Evolutionary conservation across 805 yeast species (phyloP).

Genomic region (Blastobotrys attinorum): DNA sequence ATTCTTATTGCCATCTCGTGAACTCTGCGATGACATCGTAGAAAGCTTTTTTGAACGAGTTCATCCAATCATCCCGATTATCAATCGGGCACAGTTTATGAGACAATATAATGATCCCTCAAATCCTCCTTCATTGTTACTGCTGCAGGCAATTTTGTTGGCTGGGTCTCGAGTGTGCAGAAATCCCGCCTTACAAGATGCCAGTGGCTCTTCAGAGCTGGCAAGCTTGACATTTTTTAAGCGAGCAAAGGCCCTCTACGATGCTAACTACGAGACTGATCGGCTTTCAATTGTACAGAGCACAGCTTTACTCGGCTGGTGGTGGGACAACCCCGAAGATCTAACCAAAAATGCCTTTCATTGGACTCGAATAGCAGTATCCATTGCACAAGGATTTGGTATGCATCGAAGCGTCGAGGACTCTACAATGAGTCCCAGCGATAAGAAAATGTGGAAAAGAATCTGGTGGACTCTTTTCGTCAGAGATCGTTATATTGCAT

Average conservation of each 20-base stretch:
- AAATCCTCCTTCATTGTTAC: conserved; percentile 52
- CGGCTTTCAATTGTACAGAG: conserved; percentile 56
- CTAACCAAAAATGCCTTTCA: conserved; percentile 58
- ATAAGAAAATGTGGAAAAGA: conserved; percentile 49
- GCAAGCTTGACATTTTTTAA: conserved; percentile 55
- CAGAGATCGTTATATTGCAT: conserved; percentile 60
- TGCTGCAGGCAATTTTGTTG: conserved; percentile 61
- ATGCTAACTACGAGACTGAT: conserved; percentile 60
- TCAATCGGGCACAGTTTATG: conserved; percentile 58
- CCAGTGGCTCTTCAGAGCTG: conserved; percentile 38
- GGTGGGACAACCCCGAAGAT: conserved; percentile 69
- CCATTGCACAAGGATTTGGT: conserved; percentile 69
- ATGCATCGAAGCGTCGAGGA: conserved; percentile 50
- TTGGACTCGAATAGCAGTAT: conserved; percentile 63
- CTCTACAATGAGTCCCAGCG: conserved; percentile 33
- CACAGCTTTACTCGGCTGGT: conserved; percentile 52
- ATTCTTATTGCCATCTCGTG: conserved; percentile 55
- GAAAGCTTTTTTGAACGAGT: conserved; percentile 53
- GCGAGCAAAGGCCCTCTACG: conserved; percentile 69
- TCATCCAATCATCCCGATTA: conserved; percentile 63
- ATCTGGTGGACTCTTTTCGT: conserved; percentile 74
- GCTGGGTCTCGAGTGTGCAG: conserved; percentile 58
- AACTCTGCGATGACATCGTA: conserved; percentile 51
- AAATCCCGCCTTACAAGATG: conserved; percentile 45
- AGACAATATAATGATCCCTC: conserved; percentile 44